Evolutionary conservation across 768 basidiomycete genomes (phyloP).

Genomic region (Amanita pseudoporphyria): DNA sequence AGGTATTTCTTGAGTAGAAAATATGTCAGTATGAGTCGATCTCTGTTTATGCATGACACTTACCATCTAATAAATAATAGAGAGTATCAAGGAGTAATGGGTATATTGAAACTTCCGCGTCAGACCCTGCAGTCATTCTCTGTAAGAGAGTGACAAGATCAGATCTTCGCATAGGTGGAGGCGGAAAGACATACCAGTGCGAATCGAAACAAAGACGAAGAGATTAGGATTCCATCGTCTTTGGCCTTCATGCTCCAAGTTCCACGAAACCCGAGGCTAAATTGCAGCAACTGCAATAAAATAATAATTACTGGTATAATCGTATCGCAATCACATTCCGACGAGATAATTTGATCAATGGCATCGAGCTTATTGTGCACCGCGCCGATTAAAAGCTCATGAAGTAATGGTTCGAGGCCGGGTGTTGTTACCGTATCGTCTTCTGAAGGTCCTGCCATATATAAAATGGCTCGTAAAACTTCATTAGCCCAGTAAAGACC

Average conservation of each 20-base stretch:
- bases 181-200: slow-evolving; percentile 34
- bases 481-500: slow-evolving; percentile 52
- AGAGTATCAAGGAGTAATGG: slow-evolving; percentile 66
- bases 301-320: slow-evolving; percentile 32
- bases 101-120: slow-evolving; percentile 48
- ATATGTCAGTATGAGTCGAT: background rate
- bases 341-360: slow-evolving; percentile 17
- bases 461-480: slow-evolving; percentile 57
- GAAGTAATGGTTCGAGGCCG: slow-evolving; percentile 41
- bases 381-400: slow-evolving; percentile 46
- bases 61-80: slow-evolving; percentile 67
- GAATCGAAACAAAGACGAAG: slow-evolving; percentile 36
- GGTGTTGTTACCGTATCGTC: slow-evolving; percentile 32
- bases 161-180: background rate
- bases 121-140: slow-evolving; percentile 45
- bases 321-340: background rate
- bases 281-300: slow-evolving; percentile 61
- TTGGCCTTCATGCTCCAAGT: slow-evolving; percentile 45
- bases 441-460: slow-evolving; percentile 59
- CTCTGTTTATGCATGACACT: slow-evolving; percentile 9
- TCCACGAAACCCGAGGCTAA: slow-evolving; percentile 56
- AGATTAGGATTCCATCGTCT: slow-evolving; percentile 33
- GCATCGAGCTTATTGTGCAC: slow-evolving; percentile 35
- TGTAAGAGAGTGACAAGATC: slow-evolving; percentile 17
- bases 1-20: slow-evolving; percentile 43